Evolutionary conservation across 2,329 filamentous ascomycete species (phyloP), one percentile per base, ranked within the genome.

Genomic region (Ophiognomonia clavigignenti-juglandacearum): DNA sequence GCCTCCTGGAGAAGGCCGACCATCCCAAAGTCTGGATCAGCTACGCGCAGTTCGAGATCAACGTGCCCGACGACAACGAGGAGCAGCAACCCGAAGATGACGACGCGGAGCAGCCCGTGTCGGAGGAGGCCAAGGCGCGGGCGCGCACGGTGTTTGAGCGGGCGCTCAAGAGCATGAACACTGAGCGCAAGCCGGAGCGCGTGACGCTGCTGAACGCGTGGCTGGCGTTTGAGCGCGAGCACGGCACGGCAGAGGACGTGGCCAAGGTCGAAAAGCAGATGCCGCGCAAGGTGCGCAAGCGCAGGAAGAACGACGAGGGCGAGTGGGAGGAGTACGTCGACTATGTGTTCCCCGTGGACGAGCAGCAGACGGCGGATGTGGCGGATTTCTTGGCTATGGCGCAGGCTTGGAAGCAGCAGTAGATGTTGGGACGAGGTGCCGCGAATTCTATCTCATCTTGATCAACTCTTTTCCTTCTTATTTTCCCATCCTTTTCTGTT

Each of bases 11-110:
- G 60, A 96, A 95, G 81, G 96, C 93, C n/a, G 85, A 93, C 61
- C 93, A 98, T 62, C 90, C 96, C 74, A 98, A 97, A 74, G 93
- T 98, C 51, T 98, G 93, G 93, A 95, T 93, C 66, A 92, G 88
- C 65, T 98, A 92, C 69, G 93, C 93, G n/a, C 88, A 95, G 65
- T 97, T 98, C 61, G 93, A 98, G 68, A 88, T 97, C 71, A 92
- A 93, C 64, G 83, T 96, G 0, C 89, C 90, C 37, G 90, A 95
- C 48, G 78, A 80, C 39, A 78, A 78, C 35, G 83, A 75, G 10
- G 70, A 68, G 4, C 69, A 72, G 10, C 73, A 26, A 10, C 24
- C 77, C 19, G 76, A 76, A 9, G 74, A 74, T 3, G 80, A 78
- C 18, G 80, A 81, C 40, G 80, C 83, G 50, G 82, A 85, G 72